Evolutionary conservation across 2,329 filamentous ascomycete genomes (phyloP).

Genomic region (Aspergillus fructus): DNA sequence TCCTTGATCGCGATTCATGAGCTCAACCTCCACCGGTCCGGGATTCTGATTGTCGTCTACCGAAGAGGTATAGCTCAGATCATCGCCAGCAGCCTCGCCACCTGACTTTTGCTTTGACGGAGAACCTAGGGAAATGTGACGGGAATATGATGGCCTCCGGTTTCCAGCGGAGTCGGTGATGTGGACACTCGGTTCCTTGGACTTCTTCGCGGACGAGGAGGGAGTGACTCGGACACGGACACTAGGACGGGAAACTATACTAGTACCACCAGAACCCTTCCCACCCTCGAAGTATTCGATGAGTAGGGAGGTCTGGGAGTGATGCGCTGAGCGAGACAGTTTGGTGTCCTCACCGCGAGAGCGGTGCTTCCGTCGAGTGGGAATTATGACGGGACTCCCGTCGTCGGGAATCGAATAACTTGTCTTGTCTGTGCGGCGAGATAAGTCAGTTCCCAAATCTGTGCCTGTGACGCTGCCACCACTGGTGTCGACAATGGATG

Average conservation of each 20-base stretch:
- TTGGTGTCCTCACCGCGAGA: constrained; percentile 58
- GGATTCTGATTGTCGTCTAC: constrained; percentile 76
- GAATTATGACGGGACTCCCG: constrained; percentile 82
- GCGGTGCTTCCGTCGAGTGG: constrained; percentile 57
- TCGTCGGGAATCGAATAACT: constrained; percentile 53
- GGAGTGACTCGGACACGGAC: constrained; percentile 80
- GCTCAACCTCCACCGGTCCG: constrained; percentile 83
- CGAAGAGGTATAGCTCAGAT: constrained; percentile 68
- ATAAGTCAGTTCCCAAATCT: constrained; percentile 52
- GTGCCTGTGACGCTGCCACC: constrained; percentile 44
- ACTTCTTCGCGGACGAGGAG: constrained; percentile 57
- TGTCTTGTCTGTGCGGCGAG: constrained; percentile 50
- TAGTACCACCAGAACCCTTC: constrained; percentile 49
- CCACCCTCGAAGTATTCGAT: constrained; percentile 94
- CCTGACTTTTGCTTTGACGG: constrained; percentile 38
- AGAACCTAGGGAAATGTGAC: constrained; percentile 63
- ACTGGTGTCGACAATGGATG: constrained; percentile 48
- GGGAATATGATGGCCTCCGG: constrained; percentile 68
- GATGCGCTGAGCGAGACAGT: constrained; percentile 52
- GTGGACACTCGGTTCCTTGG: constrained; percentile 63
- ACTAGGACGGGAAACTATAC: constrained; percentile 70
- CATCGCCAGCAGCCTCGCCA: constrained; percentile 52
- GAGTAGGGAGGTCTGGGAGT: constrained; percentile 84
- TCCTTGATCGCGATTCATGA: constrained; percentile 65
- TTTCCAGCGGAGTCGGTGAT: constrained; percentile 77